These are phyloP conservation scores for Colletotrichum siamense DNA, from an alignment of 2,329 filamentous ascomycete species.

Conservation along the genomic window DNA sequence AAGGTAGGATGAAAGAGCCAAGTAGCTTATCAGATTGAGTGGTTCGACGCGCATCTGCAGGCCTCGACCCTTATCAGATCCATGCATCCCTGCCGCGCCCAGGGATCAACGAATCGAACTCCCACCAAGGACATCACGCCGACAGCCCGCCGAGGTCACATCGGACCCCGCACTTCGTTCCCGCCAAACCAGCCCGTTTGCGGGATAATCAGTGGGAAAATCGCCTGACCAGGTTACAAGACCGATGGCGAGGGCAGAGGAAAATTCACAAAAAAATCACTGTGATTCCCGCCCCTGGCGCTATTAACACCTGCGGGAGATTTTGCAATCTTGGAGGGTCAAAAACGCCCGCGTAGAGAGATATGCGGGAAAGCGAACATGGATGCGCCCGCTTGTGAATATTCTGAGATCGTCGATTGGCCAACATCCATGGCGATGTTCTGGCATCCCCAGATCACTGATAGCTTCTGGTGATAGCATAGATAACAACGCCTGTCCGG, in stretches of 20 bases:
- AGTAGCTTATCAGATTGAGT: conserved; percentile 17
- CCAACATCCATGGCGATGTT: background rate
- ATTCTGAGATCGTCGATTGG: background rate
- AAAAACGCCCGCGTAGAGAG: background rate
- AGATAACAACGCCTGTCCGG: background rate
- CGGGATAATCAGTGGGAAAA: background rate
- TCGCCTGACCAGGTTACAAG: background rate
- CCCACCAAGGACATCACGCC: background rate
- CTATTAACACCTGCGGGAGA: background rate
- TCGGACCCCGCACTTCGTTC: conserved; percentile 7
- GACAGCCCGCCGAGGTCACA: conserved; percentile 4
- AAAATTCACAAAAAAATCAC: background rate
- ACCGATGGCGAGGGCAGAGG: background rate
- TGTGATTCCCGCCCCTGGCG: background rate
- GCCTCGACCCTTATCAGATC: conserved; percentile 13
- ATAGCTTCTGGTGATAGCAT: conserved; percentile 4
- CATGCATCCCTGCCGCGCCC: conserved; percentile 1
- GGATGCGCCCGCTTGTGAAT: background rate
- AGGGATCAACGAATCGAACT: background rate
- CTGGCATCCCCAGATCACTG: background rate
- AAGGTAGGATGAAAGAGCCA: background rate
- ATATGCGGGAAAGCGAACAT: background rate
- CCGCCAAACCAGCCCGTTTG: background rate
- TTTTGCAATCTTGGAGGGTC: background rate
- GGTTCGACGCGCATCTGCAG: background rate